phyloP scores from a whole-genome alignment of 495 filamentous ascomycete species.

The Hyaloscypha bicolor region DNA sequence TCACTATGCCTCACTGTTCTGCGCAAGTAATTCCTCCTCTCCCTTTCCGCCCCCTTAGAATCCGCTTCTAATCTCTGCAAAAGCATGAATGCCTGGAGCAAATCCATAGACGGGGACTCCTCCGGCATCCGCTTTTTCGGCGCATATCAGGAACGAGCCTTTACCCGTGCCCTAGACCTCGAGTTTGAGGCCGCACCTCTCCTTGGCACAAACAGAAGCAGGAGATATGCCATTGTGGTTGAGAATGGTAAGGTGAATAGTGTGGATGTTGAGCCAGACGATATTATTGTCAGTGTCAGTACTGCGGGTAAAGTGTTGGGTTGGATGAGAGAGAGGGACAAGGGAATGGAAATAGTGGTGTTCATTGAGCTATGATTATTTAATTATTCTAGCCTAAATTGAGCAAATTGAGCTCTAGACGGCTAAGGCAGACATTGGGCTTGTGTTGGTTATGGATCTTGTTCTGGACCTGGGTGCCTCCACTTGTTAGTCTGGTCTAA shows the following conservation, averaged over 20 bases:
- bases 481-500: too few species aligned
- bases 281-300: slow-evolving; percentile 70
- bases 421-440: too few species aligned
- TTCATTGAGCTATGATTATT: too few species aligned
- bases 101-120: slow-evolving; percentile 66
- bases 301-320: slow-evolving; percentile 21
- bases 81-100: slow-evolving; percentile 82
- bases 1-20: too few species aligned
- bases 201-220: slow-evolving; percentile 82
- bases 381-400: too few species aligned
- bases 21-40: too few species aligned
- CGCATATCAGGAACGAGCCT: slow-evolving; percentile 73
- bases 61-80: too few species aligned
- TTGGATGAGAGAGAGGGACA: slow-evolving; percentile 1
- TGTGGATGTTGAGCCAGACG: slow-evolving; percentile 85
- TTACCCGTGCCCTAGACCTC: slow-evolving; percentile 83
- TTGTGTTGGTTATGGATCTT: too few species aligned
- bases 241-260: slow-evolving; percentile 78
- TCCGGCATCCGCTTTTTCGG: slow-evolving; percentile 88
- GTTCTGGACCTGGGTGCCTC: too few species aligned
- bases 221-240: slow-evolving; percentile 82
- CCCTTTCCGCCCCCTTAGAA: too few species aligned
- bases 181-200: slow-evolving; percentile 78
- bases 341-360: too few species aligned
- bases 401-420: too few species aligned